phyloP scores from a whole-genome alignment of 2,329 filamentous ascomycete genomes.

The Cordyceps sp. region DNA sequence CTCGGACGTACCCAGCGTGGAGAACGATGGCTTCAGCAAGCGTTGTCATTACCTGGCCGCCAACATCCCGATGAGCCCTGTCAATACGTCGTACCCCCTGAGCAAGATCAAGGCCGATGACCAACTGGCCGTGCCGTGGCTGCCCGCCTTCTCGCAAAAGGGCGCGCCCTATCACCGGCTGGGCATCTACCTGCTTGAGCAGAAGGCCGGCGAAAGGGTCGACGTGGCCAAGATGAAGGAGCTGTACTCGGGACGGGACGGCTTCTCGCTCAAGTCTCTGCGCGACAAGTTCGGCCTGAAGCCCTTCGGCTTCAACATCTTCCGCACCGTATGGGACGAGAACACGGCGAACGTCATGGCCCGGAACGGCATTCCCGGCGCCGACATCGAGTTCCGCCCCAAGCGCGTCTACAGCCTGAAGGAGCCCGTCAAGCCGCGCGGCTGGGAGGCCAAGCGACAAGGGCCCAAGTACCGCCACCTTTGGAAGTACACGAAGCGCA shows the following conservation, averaged over 20 bases:
- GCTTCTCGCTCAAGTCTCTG: slow-evolving; percentile 62
- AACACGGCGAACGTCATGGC: slow-evolving; percentile 77
- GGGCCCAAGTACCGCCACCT: slow-evolving; percentile 47
- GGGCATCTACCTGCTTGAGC: slow-evolving; percentile 68
- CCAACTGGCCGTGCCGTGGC: slow-evolving; percentile 65
- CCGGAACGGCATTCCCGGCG: slow-evolving; percentile 55
- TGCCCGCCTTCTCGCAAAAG: slow-evolving; percentile 76
- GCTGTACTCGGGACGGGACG: slow-evolving; percentile 37
- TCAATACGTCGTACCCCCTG: slow-evolving; percentile 46
- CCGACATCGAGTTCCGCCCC: slow-evolving; percentile 71
- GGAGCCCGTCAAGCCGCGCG: slow-evolving; percentile 40
- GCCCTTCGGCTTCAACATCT: slow-evolving; percentile 71
- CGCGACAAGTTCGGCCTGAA: slow-evolving; percentile 50
- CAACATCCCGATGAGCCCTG: slow-evolving; percentile 37
- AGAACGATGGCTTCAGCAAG: slow-evolving; percentile 58
- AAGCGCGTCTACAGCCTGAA: slow-evolving; percentile 57
- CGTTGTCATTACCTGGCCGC: slow-evolving; percentile 77
- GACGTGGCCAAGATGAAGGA: slow-evolving; percentile 41
- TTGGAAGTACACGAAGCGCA: slow-evolving; percentile 48
- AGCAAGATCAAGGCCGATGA: slow-evolving; percentile 38
- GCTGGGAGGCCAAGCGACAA: slow-evolving; percentile 50
- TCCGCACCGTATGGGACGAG: slow-evolving; percentile 82
- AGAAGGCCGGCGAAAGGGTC: slow-evolving; percentile 42
- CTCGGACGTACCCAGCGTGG: slow-evolving; percentile 70
- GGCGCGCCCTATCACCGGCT: slow-evolving; percentile 84